These are phyloP conservation scores for Fraxinus nigra DNA, from an alignment of 305 asterid species.

Conservation along the genomic window DNA sequence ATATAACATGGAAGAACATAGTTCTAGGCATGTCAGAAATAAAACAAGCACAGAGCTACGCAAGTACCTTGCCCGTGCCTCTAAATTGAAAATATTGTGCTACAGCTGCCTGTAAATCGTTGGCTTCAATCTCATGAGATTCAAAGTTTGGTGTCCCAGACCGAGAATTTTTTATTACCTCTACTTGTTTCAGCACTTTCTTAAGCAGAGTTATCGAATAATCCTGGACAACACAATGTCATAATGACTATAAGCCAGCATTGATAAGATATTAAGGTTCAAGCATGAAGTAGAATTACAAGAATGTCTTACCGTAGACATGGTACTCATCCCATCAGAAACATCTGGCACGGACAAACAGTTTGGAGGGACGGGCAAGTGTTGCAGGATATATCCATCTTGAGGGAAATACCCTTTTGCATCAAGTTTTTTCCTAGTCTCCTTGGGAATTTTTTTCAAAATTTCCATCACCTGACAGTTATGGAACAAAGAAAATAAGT, in stretches of 20 bases:
- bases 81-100: constrained; percentile 76
- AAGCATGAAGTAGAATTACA: constrained; percentile 14
- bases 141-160: constrained; percentile 86
- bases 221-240: constrained; percentile 58
- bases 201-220: constrained; percentile 78
- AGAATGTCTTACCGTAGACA: constrained; percentile 69
- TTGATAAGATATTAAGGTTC: constrained; percentile 13
- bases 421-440: constrained; percentile 58
- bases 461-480: constrained; percentile 61
- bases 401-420: constrained; percentile 77
- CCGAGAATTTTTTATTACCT: constrained; percentile 83
- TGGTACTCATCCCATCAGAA: constrained; percentile 83
- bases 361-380: constrained; percentile 97
- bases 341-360: constrained; percentile 94
- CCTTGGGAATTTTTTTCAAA: constrained; percentile 57
- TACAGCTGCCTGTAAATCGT: constrained; percentile 80
- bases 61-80: constrained; percentile 90
- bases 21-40: constrained; percentile 17
- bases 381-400: constrained; percentile 78
- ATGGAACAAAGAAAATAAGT: constrained; percentile 21
- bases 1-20: constrained; percentile 13
- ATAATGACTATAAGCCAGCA: constrained; percentile 32
- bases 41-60: constrained; percentile 1
- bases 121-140: constrained; percentile 82
- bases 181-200: constrained; percentile 79